These are phyloP conservation scores for Piloderma croceum DNA, from an alignment of 768 basidiomycete species.

Conservation along the genomic window DNA sequence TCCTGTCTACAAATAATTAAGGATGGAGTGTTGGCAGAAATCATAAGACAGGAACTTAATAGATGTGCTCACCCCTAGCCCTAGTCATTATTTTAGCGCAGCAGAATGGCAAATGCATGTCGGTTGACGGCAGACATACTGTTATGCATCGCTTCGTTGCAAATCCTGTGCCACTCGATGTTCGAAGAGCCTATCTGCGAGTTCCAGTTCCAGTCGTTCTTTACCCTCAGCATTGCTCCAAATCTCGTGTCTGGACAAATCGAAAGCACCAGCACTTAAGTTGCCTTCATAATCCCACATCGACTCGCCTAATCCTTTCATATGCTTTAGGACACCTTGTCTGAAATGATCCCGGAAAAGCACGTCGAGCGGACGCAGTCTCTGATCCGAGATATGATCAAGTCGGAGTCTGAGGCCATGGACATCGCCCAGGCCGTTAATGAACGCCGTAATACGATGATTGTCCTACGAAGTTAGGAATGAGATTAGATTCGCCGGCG, in stretches of 20 bases:
- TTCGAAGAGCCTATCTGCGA: conserved; percentile 19
- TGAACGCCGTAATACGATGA: conserved; percentile 26
- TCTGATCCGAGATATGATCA: conserved; percentile 27
- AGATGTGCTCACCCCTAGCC: no score
- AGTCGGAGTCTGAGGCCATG: conserved; percentile 18
- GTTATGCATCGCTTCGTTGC: no score
- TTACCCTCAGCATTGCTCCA: conserved; percentile 20
- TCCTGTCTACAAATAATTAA: no score
- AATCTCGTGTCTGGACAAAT: conserved; percentile 17
- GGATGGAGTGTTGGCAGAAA: no score
- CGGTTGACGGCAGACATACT: no score
- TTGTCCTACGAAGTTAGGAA: conserved; percentile 23
- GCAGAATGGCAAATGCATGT: no score
- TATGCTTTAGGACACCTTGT: conserved; percentile 29
- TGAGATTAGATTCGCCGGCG: background rate
- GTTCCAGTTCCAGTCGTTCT: conserved; percentile 20
- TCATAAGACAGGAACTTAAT: no score
- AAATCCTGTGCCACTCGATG: conserved; percentile 15
- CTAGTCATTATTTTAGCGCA: no score
- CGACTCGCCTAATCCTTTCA: conserved; percentile 28
- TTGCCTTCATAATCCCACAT: conserved; percentile 21
- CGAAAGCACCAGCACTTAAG: conserved; percentile 12
- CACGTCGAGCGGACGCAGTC: conserved; percentile 26
- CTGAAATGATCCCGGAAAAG: conserved; percentile 28
- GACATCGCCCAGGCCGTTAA: conserved; percentile 21